Conservation (phyloP, 805 yeast genomes). For the Nakazawaea holstii region DNA sequence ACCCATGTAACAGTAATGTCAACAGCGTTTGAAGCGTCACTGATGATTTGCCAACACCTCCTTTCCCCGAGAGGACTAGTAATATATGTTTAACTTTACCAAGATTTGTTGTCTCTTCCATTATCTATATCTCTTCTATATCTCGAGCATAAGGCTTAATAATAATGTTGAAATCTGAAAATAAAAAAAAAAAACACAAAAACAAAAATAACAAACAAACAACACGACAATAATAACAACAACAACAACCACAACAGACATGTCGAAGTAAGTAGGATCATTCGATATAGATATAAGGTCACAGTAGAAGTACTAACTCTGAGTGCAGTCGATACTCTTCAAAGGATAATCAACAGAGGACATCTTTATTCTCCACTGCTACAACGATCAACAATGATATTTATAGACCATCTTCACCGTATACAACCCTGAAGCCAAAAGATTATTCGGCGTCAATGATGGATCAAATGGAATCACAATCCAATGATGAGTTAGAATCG, state of each 20-base stretch:
- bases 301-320: neutral
- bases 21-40: constrained; percentile 92
- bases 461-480: constrained; percentile 61
- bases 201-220: neutral
- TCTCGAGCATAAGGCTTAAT: neutral
- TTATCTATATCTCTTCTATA: too few relatives aligned
- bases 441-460: constrained; percentile 48
- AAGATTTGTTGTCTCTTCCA: constrained; percentile 17
- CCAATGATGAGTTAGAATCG: constrained; percentile 50
- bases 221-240: neutral
- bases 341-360: constrained; percentile 5
- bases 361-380: constrained; percentile 7
- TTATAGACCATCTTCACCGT: constrained; percentile 34
- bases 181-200: neutral
- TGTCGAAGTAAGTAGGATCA: constrained; percentile 10
- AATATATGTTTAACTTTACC: constrained; percentile 66
- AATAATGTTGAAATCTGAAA: neutral
- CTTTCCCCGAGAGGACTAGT: constrained; percentile 86
- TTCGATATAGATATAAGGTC: too few relatives aligned
- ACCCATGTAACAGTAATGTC: constrained; percentile 65
- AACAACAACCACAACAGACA: neutral
- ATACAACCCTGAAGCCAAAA: constrained; percentile 23
- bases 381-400: constrained; percentile 1
- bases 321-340: constrained; percentile 8
- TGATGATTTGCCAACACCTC: constrained; percentile 97